These are phyloP conservation scores for Cryphonectria radicalis DNA, from an alignment of 2,329 filamentous ascomycete genomes.

Conservation along the genomic window DNA sequence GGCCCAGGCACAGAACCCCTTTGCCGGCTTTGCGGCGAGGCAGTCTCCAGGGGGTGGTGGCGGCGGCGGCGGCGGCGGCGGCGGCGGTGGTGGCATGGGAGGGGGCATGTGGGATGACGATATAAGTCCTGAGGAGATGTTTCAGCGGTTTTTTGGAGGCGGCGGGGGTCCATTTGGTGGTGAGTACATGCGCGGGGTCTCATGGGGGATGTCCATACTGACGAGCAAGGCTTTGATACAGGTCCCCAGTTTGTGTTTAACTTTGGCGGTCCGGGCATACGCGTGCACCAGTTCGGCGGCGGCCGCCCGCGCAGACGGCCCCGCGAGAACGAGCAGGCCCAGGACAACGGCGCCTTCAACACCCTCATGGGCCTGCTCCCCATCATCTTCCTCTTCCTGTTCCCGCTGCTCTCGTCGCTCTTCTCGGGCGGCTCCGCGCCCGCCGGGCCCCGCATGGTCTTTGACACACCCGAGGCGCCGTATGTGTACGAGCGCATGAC, in stretches of 20 bases:
- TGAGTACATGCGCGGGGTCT: conserved; percentile 30
- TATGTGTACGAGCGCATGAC: conserved; percentile 77
- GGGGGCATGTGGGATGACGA: conserved; percentile 82
- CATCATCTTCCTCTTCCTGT: conserved; percentile 85
- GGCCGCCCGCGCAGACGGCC: conserved; percentile 76
- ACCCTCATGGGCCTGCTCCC: conserved; percentile 79
- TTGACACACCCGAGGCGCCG: conserved; percentile 71
- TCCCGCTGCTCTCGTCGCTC: conserved; percentile 80
- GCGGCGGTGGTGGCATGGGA: conserved; percentile 46
- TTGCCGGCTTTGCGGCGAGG: conserved; percentile 62
- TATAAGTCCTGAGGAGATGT: conserved; percentile 95
- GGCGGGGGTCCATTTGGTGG: conserved; percentile 57
- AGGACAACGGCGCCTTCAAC: conserved; percentile 55
- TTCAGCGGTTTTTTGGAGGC: conserved; percentile 92
- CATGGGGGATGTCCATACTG: conserved; percentile 27
- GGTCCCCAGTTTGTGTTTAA: conserved; percentile 95
- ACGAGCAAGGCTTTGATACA: conserved; percentile 63
- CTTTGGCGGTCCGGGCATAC: conserved; percentile 86
- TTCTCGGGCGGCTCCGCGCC: conserved; percentile 64
- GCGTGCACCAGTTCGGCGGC: conserved; percentile 95
- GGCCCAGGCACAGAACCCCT: conserved; percentile 64
- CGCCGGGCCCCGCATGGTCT: conserved; percentile 72
- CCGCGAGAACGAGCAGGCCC: conserved; percentile 60
- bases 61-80: conserved; percentile 29
- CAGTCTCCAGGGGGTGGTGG: conserved; percentile 42